phyloP scores from a whole-genome alignment of 2,329 filamentous ascomycete species.

The Pochonia chlamydosporia region DNA sequence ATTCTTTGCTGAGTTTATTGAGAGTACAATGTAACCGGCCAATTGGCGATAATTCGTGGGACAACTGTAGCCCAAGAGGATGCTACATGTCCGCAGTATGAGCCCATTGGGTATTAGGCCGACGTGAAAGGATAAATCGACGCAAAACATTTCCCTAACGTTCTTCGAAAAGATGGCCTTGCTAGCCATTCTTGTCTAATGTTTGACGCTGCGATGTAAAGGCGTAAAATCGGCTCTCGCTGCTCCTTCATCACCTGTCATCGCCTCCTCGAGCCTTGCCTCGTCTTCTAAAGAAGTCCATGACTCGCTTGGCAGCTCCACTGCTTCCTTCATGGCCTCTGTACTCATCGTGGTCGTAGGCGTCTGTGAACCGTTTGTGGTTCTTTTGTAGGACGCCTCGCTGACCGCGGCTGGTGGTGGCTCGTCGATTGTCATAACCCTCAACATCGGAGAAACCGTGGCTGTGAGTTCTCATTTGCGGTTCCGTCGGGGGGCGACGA shows the following conservation, averaged over 20 bases:
- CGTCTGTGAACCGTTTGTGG: slow-evolving; percentile 82
- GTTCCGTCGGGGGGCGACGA: slow-evolving; percentile 33
- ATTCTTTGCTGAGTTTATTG: neutral
- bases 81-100: neutral
- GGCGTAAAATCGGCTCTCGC: neutral
- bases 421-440: slow-evolving; percentile 33
- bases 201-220: neutral
- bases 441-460: slow-evolving; percentile 36
- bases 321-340: slow-evolving; percentile 73
- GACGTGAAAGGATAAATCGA: too few species aligned
- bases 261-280: slow-evolving; percentile 66
- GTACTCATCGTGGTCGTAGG: slow-evolving; percentile 69
- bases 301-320: slow-evolving; percentile 83
- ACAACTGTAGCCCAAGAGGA: too few species aligned
- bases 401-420: slow-evolving; percentile 30
- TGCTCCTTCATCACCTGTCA: slow-evolving; percentile 28
- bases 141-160: too few species aligned
- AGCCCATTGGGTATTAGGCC: too few species aligned
- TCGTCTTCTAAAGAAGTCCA: slow-evolving; percentile 94
- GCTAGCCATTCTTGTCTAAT: neutral
- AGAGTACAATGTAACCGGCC: neutral
- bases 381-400: slow-evolving; percentile 71
- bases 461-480: slow-evolving; percentile 37
- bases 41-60: too few species aligned
- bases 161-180: too few species aligned